Base-by-base conservation (phyloP, 192 early-diverging fungal species). In the Coemansia furcata region DNA sequence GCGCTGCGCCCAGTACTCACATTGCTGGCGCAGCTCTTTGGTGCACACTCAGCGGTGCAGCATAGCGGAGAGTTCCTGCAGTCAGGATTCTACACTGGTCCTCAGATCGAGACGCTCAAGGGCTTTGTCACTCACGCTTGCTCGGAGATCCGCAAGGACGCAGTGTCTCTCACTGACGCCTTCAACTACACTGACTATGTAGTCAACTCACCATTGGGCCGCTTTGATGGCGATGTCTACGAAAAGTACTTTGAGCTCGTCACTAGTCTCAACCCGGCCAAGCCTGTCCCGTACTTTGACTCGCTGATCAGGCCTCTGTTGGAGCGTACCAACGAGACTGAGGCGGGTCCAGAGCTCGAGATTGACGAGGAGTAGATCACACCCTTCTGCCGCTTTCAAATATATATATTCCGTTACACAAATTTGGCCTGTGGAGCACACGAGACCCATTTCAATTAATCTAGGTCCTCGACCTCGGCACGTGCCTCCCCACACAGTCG, bases 161-260 rank as follows among this genome's bases (percentile, higher is more conserved):
- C 90, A 42, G 89, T 96, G 80, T 87, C 92, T 9, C 76, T 94
- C 40, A 92, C 92, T 26, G 95, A 96, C 75, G 83, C 92, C 23
- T 96, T 95, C 82, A 93, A 92, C 69, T 91, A 90, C 83, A 86
- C 89, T 11, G 95, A 96, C 75, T 95, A 91, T 72, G 88, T 96
- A 29, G 79, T 96, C 68, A 94, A 93, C 84, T 92, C 92, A 55
- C 95, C 95, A 26, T 73, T 96, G 21, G 95, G 95, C 55, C 85
- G 90, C 40, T 88, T 85, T 71, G 93, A 95, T 62, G 95, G 95
- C 60, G 86, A 94, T 73, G 87, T 93, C 11, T 94, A 93, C 73
- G 89, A 86, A 50, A 83, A 89, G 63, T 96, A 96, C 90, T 95
- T 94, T 86, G 87, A 88, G 58, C 84, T 89, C 29, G 92, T 96